Base-by-base conservation (phyloP, 306 rosid genomes). In the Inga leiocalycina region DNA sequence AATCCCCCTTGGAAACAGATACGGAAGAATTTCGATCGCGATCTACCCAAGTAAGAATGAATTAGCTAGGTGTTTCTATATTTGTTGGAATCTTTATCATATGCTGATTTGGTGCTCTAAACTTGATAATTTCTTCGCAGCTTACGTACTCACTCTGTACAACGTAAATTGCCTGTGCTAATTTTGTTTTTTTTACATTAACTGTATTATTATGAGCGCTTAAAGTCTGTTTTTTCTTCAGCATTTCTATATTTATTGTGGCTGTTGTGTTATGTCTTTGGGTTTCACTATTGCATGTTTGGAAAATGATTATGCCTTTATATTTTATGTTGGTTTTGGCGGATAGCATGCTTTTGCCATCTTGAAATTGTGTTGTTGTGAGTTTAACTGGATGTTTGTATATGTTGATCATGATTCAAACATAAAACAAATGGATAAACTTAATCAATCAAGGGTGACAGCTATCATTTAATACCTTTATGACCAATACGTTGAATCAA, bases 261-360 rank as follows among this genome's bases (percentile, higher is more conserved):
- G 65, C 67, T 81, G 72, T 72, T 74, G 54, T 80, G 54, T 56
- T 44, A 48, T 76, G 80, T 70, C 8, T 30, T 8, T 19, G 77
- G 27, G 78, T 59, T 76, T 68, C 44, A 81, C 84, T 89, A 87
- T 84, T 84, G 78, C 84, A 87, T 89, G 92, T 61, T 85, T 22
- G 57, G 57, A 87, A 86, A 70, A 30, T 64, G 44, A 51, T 62
- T 44, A 10, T 70, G 67, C 17, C 48, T 84, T 71, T 78, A 85
- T 87, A 85, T 89, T 89, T 86, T 76, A 79, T 81, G 90, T 83
- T 83, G 74, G 78, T 87, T 83, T 87, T 6, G 73, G 72, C 54
- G 17, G 37, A 77, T 76, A 76, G 56, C 0, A 72, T 17, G 35
- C 49, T 83, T 46, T 78, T 78, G 35, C 69, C 79, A 45, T 69